Evolutionary conservation across 176 grass and related monocot genomes (phyloP).

Genomic region (Eleusine coracana): DNA sequence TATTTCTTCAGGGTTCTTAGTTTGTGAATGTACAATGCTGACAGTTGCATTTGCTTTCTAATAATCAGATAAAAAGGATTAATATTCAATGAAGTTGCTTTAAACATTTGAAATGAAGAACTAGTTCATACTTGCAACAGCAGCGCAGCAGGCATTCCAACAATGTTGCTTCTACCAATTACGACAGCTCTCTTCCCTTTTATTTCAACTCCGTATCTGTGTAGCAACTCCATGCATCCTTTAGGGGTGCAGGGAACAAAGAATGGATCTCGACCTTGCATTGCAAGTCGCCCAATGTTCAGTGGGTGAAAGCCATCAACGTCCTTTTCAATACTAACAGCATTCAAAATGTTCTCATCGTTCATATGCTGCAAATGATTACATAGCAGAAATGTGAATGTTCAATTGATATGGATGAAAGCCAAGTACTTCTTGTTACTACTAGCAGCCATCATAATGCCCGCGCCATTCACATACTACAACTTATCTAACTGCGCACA

Average conservation of each 20-base stretch:
- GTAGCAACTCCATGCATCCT: constrained; percentile 94
- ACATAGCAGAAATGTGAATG: constrained; percentile 28
- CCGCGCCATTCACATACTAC: constrained; percentile 68
- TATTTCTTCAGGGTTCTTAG: constrained; percentile 83
- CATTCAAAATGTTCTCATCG: constrained; percentile 87
- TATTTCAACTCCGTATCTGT: constrained; percentile 77
- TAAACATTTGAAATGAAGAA: constrained; percentile 26
- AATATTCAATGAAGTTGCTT: constrained; percentile 7
- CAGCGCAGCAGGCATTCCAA: constrained; percentile 88
- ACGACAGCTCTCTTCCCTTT: constrained; percentile 93
- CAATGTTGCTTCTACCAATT: constrained; percentile 92
- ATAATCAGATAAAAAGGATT: constrained; percentile 28
- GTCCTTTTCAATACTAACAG: constrained; percentile 85
- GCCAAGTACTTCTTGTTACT: constrained; percentile 61
- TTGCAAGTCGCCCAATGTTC: constrained; percentile 92
- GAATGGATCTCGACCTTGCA: constrained; percentile 89
- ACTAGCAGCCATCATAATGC: constrained; percentile 55
- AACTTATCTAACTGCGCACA: background rate
- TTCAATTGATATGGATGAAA: constrained; percentile 64
- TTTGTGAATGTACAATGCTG: constrained; percentile 92
- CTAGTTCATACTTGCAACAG: constrained; percentile 70
- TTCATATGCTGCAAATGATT: constrained; percentile 81
- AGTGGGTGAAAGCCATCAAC: constrained; percentile 95
- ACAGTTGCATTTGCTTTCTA: constrained; percentile 98
- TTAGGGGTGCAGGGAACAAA: constrained; percentile 99